Conservation (phyloP, 495 filamentous ascomycete genomes). For the Talaromyces adpressus region DNA sequence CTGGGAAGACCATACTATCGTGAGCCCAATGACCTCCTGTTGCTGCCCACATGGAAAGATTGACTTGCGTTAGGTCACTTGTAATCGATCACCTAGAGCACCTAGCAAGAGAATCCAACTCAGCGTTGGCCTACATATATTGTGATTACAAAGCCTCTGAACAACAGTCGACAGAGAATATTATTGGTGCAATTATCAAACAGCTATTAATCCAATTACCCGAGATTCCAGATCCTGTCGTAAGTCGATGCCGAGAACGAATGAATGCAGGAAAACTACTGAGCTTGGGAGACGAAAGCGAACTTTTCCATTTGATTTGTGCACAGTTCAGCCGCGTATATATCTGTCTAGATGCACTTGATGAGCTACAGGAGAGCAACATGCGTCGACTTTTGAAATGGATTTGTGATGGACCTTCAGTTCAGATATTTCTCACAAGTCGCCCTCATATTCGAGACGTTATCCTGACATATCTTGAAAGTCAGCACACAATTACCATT, state of each 20-base stretch:
- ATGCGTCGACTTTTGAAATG: constrained; percentile 7
- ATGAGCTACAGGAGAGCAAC: constrained; percentile 8
- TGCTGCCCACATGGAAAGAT: too few relatives aligned
- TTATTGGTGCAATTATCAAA: constrained; percentile 15
- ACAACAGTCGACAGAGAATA: constrained; percentile 14
- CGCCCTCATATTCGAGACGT: constrained; percentile 10
- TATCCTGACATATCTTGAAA: constrained; percentile 10
- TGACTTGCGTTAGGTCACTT: too few relatives aligned
- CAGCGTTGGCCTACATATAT: constrained; percentile 17
- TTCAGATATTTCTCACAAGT: constrained; percentile 12
- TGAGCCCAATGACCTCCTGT: too few relatives aligned
- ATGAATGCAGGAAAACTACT: constrained; percentile 6
- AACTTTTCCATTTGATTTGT: constrained; percentile 7
- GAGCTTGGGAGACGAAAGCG: constrained; percentile 1
- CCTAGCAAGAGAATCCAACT: too few relatives aligned
- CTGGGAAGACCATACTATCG: too few relatives aligned
- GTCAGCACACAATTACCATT: constrained; percentile 10
- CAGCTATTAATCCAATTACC: constrained; percentile 14
- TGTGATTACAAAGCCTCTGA: constrained; percentile 22
- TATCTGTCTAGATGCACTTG: constrained; percentile 15
- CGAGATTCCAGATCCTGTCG: constrained; percentile 6
- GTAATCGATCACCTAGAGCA: too few relatives aligned
- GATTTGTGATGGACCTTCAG: constrained; percentile 8
- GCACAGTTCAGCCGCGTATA: constrained; percentile 11
- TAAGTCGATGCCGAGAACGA: not conserved